A percentile compares a stretch with the other conserved stretches of the same genome.
These are phyloP conservation scores for Syncephalastrum racemosum DNA, from an alignment of 371 early-diverging fungal species.

Conservation along the genomic window DNA sequence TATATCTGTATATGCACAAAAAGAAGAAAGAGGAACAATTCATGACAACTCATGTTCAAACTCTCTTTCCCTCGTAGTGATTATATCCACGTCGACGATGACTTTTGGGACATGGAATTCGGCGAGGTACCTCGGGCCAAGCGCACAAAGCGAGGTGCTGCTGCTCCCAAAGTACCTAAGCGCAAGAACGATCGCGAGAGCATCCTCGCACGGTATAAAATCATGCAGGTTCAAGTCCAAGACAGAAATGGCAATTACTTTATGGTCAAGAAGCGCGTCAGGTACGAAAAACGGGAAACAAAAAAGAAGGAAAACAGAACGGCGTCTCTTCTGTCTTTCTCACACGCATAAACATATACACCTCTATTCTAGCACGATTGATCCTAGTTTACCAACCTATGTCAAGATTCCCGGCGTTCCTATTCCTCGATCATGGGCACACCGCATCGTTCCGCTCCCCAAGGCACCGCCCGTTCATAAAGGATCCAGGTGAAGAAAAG, in stretches of 20 bases:
- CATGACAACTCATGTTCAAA: too few species aligned
- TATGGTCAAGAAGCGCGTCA: slow-evolving; percentile 79
- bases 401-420: slow-evolving; percentile 83
- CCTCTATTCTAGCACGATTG: slow-evolving; percentile 51
- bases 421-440: slow-evolving; percentile 85
- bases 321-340: not conserved
- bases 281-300: slow-evolving; percentile 24
- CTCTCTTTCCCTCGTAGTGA: slow-evolving; percentile 49
- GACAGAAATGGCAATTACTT: slow-evolving; percentile 80
- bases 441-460: slow-evolving; percentile 55
- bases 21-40: not conserved
- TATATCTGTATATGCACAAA: not conserved
- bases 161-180: slow-evolving; percentile 26
- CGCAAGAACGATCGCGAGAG: slow-evolving; percentile 55
- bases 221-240: slow-evolving; percentile 82
- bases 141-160: slow-evolving; percentile 28
- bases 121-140: slow-evolving; percentile 37
- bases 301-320: not conserved
- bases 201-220: slow-evolving; percentile 76
- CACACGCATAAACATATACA: not conserved
- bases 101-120: slow-evolving; percentile 83
- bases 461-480: too few species aligned
- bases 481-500: not conserved
- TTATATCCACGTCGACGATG: slow-evolving; percentile 79
- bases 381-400: slow-evolving; percentile 85